Conservation (phyloP, 192 early-diverging fungal genomes). For the Entomortierella parvispora region DNA sequence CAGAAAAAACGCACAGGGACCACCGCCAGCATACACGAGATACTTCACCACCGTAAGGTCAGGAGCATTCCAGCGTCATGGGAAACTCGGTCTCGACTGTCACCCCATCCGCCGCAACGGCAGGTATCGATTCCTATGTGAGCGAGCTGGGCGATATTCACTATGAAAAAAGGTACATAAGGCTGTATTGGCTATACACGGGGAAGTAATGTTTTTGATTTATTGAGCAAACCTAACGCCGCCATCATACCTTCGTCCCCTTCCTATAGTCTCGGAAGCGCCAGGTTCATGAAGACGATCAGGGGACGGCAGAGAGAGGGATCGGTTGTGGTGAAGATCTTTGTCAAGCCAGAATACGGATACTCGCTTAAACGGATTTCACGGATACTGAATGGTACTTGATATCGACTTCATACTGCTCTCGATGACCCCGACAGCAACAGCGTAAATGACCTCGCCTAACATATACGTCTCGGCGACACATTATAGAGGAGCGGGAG, state of each 20-base stretch:
- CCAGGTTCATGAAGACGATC: constrained; percentile 96
- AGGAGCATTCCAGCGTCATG: constrained; percentile 58
- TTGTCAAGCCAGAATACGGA: constrained; percentile 84
- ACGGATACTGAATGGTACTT: constrained; percentile 68
- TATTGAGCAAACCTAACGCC: constrained; percentile 1
- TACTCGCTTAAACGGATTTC: constrained; percentile 65
- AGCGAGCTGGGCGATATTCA: constrained; percentile 74
- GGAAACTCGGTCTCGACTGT: constrained; percentile 78
- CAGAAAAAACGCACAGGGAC: no score
- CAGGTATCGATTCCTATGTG: constrained; percentile 79
- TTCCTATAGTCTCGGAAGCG: constrained; percentile 78
- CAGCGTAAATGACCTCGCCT: background rate
- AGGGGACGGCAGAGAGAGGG: constrained; percentile 84
- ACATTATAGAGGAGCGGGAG: constrained; percentile 67
- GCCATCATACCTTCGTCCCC: background rate
- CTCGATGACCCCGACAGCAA: background rate
- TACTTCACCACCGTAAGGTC: no score
- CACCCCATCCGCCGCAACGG: constrained; percentile 66
- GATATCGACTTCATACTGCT: no score
- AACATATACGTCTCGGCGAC: background rate
- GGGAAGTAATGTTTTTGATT: background rate
- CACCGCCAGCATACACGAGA: no score
- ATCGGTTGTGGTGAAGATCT: constrained; percentile 90
- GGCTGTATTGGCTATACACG: background rate
- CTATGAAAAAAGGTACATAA: constrained; percentile 73